These are phyloP conservation scores for Sherardia arvensis DNA, from an alignment of 257 asterid genomes.

Conservation along the genomic window DNA sequence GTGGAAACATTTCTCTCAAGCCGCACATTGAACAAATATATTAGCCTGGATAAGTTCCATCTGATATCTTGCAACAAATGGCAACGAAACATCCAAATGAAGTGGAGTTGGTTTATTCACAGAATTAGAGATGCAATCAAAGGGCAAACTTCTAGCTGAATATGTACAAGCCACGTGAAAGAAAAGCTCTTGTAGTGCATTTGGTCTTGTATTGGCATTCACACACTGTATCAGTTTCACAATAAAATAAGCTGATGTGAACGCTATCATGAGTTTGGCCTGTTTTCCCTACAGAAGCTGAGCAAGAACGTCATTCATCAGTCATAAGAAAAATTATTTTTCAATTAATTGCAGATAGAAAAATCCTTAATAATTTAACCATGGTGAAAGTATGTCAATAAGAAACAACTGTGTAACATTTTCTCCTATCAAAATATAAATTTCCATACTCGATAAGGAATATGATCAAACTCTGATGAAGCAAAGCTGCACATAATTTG, in stretches of 20 bases:
- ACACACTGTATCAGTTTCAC: slow-evolving; percentile 33
- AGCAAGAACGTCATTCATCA: slow-evolving; percentile 3
- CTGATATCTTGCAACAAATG: slow-evolving; percentile 64
- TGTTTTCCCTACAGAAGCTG: slow-evolving; percentile 44
- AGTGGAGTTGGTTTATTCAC: slow-evolving; percentile 83
- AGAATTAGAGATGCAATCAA: slow-evolving; percentile 78
- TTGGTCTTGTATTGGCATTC: slow-evolving; percentile 23
- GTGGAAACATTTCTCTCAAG: slow-evolving; percentile 88
- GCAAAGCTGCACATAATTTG: neutral
- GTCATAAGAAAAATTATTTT: neutral
- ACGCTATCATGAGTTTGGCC: slow-evolving; percentile 41
- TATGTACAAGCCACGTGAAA: slow-evolving; percentile 30
- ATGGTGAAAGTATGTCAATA: neutral
- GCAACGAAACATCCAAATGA: slow-evolving; percentile 72
- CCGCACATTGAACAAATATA: slow-evolving; percentile 82
- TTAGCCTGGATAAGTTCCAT: slow-evolving; percentile 70
- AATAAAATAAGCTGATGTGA: slow-evolving; percentile 38
- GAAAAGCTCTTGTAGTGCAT: slow-evolving; percentile 37
- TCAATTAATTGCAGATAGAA: neutral
- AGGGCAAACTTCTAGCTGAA: slow-evolving; percentile 47
- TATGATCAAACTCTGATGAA: neutral
- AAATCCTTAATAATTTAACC: too few species aligned
- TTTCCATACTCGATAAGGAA: neutral
- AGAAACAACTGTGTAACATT: too few species aligned
- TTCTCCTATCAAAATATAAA: neutral